Percentiles rank a stretch among this genome's conserved stretches.
phyloP scores from a whole-genome alignment of 1,284 basidiomycete genomes.

The Irpex rosettiformis region DNA sequence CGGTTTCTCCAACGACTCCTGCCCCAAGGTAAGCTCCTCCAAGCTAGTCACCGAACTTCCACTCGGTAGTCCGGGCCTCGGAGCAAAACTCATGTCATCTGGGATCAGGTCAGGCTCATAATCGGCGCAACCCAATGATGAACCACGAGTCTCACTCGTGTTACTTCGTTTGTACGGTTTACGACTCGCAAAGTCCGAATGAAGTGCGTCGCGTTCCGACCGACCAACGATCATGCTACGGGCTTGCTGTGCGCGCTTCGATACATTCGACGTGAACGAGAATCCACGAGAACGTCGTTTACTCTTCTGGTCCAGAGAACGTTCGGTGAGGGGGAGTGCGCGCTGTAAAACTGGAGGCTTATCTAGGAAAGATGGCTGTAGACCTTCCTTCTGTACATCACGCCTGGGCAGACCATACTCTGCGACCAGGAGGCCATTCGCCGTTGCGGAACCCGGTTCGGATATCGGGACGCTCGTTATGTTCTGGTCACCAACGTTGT shows the following conservation, averaged over 20 bases:
- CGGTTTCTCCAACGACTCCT: background rate
- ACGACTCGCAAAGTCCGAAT: background rate
- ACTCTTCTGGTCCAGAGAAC: constrained; percentile 3
- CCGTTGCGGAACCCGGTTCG: background rate
- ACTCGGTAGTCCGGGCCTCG: constrained; percentile 16
- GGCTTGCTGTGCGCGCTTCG: constrained; percentile 19
- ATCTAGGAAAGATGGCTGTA: background rate
- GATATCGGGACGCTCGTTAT: background rate
- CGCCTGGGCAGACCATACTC: background rate
- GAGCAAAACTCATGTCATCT: constrained; percentile 31
- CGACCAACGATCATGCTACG: constrained; percentile 19
- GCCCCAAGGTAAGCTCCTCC: background rate
- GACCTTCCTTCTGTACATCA: background rate
- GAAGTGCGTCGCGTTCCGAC: background rate
- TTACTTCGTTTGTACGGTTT: background rate
- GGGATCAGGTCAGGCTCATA: constrained; percentile 24
- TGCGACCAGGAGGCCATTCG: background rate
- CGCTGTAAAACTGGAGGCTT: background rate
- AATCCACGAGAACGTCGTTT: constrained; percentile 24
- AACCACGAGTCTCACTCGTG: background rate
- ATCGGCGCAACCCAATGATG: constrained; percentile 17
- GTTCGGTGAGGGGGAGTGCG: background rate
- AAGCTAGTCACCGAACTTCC: constrained; percentile 6
- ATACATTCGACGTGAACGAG: constrained; percentile 28
- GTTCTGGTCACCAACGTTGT: background rate